Base-by-base conservation (phyloP, 1,284 basidiomycete genomes). In the Leccinum pachyderme region DNA sequence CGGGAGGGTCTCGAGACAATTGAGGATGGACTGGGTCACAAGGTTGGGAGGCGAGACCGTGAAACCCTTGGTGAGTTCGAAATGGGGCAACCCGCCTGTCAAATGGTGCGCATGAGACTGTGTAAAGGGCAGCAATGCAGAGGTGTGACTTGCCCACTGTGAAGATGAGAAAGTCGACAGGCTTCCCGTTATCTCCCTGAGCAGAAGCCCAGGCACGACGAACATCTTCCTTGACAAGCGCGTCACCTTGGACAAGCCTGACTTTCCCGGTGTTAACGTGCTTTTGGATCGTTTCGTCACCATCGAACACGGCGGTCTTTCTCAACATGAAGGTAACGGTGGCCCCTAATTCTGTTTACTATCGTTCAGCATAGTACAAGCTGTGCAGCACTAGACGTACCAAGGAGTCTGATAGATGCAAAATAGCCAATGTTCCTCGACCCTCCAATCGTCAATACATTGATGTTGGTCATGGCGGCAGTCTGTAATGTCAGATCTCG, bases 381-480 rank as follows among this genome's bases (percentile, higher is more conserved):
- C 12, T 13, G 31, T 7, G 4, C 12, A 7, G 8, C 5, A n/a
- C 12, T 3, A 29, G n/a, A 50, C 61, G n/a, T 59, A 84, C 82
- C 71, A 27, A 85, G 73, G 1, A 87, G 72, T 15, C 81, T 68
- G 29, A 80, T 47, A 1, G 79, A 71, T 41, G 84, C 66, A 56
- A 73, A 73, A 70, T 85, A 86, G 3, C 84, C 85, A 57, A 85
- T 83, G 68, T 86, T 84, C 51, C 78, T 76, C 9, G 86, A 87
- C 7, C 76, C 84, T 41, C 85, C 85, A n/a, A 87, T 72, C 13
- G 75, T 68, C 52, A 82, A 64, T 28, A 76, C 72, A 58, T 73
- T 76, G 50, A 51, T 35, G 45, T 56, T 52, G 47, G 67, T 45
- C 70, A 72, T 71, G 55, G 13, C 8, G 47, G 45, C 7, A n/a